Evolutionary conservation across 257 asterid species (phyloP).

Genomic region (Echium plantagineum): DNA sequence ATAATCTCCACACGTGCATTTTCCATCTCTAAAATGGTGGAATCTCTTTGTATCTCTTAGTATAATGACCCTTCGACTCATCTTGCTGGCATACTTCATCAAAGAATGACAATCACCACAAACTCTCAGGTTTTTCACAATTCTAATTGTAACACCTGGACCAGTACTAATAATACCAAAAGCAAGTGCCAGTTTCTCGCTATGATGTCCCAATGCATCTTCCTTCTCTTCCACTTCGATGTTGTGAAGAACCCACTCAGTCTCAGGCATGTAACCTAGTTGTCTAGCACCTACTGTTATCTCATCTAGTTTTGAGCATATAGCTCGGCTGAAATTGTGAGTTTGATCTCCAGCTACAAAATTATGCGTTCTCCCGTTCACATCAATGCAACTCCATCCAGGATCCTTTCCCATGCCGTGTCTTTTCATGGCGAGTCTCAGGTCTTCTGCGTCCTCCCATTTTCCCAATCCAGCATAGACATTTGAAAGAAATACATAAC

Average conservation of each 20-base stretch:
- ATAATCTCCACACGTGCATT: conserved; percentile 32
- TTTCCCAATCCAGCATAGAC: conserved; percentile 22
- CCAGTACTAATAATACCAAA: conserved; percentile 26
- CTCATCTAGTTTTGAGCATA: conserved; percentile 24
- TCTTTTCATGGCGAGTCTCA: conserved; percentile 28
- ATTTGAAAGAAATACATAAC: conserved; percentile 31
- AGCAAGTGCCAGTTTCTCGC: conserved; percentile 37
- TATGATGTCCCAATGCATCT: conserved; percentile 27
- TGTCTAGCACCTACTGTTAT: conserved; percentile 17
- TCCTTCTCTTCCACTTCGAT: conserved; percentile 40
- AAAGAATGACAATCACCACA: conserved; percentile 38
- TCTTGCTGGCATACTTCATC: conserved; percentile 24
- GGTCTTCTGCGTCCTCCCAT: conserved; percentile 35
- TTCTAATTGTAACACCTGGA: conserved; percentile 17
- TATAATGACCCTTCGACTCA: conserved; percentile 24
- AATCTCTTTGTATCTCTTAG: conserved; percentile 33
- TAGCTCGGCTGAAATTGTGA: conserved; percentile 18
- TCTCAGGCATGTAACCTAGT: conserved; percentile 27
- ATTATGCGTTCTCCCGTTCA: conserved; percentile 22
- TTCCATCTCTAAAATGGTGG: conserved; percentile 34
- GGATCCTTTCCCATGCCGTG: conserved; percentile 27
- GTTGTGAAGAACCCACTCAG: conserved; percentile 35
- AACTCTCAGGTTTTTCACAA: conserved; percentile 32
- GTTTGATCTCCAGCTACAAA: conserved; percentile 31
- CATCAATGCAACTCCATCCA: conserved; percentile 39